Percentiles rank a stretch among this genome's conserved stretches.
These are phyloP conservation scores for Cardiospermum halicacabum DNA, from an alignment of 345 rosid genomes.

Conservation along the genomic window DNA sequence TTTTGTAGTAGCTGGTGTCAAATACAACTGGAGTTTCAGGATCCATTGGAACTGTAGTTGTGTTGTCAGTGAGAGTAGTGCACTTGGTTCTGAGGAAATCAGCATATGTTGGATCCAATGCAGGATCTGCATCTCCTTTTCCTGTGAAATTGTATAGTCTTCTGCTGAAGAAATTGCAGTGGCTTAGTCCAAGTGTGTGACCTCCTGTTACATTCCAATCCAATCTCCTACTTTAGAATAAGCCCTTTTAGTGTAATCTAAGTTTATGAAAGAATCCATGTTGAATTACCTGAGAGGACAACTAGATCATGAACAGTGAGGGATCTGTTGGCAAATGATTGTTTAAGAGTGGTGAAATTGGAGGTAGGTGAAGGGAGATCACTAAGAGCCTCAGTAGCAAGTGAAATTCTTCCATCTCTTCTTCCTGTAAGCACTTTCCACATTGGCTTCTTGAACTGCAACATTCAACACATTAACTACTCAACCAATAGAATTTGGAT, in stretches of 20 bases:
- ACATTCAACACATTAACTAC: too few relatives aligned
- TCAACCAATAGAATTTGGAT: too few relatives aligned
- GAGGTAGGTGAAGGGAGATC: slow-evolving; percentile 25
- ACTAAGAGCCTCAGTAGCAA: slow-evolving; percentile 11
- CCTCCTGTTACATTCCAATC: too few relatives aligned
- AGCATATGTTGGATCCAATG: slow-evolving; percentile 27
- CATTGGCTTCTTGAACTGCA: slow-evolving; percentile 32
- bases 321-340: slow-evolving; percentile 30
- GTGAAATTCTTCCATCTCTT: slow-evolving; percentile 44
- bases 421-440: slow-evolving; percentile 44
- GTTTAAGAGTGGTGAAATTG: slow-evolving; percentile 26
- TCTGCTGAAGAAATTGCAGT: slow-evolving; percentile 29
- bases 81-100: slow-evolving; percentile 22
- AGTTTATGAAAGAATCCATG: too few relatives aligned
- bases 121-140: slow-evolving; percentile 28
- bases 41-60: slow-evolving; percentile 19
- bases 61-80: slow-evolving; percentile 10
- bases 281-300: slow-evolving; percentile 38
- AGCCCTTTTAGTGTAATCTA: too few relatives aligned
- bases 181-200: slow-evolving; percentile 34
- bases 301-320: slow-evolving; percentile 39
- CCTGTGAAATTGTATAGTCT: slow-evolving; percentile 45
- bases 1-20: slow-evolving; percentile 24
- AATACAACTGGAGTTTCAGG: slow-evolving; percentile 12
- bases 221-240: too few relatives aligned